These are phyloP conservation scores for Meyerozyma athensensis DNA, from an alignment of 1,139 yeast genomes.

Conservation along the genomic window DNA sequence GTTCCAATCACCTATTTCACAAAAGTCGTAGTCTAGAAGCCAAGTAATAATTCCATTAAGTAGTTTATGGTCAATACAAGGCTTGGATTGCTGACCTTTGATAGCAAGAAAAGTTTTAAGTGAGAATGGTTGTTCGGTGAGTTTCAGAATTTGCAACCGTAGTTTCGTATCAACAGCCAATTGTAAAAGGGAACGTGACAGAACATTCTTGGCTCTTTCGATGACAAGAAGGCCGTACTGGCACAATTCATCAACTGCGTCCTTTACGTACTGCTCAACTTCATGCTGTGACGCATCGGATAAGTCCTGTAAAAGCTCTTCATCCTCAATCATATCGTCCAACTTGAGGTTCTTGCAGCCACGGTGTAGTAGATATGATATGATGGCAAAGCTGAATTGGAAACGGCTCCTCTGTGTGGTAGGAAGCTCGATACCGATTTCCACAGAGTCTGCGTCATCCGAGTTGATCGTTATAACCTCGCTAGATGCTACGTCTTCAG, in stretches of 20 bases:
- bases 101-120: neutral
- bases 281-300: neutral
- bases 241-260: neutral
- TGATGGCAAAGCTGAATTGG: neutral
- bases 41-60: neutral
- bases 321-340: neutral
- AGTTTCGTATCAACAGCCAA: neutral
- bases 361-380: neutral
- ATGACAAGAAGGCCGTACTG: neutral
- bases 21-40: conserved; percentile 2
- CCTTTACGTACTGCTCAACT: neutral
- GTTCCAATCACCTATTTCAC: neutral
- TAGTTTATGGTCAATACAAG: neutral
- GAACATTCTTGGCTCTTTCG: neutral
- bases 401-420: neutral
- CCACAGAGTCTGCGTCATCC: neutral
- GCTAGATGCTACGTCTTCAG: neutral
- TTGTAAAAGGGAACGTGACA: neutral
- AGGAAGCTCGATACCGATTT: neutral
- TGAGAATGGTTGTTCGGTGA: neutral
- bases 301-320: no score
- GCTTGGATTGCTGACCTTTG: no score
- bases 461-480: neutral
- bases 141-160: neutral
- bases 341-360: neutral